Base-by-base conservation (phyloP, 345 rosid species). In the Turritis glabra region DNA sequence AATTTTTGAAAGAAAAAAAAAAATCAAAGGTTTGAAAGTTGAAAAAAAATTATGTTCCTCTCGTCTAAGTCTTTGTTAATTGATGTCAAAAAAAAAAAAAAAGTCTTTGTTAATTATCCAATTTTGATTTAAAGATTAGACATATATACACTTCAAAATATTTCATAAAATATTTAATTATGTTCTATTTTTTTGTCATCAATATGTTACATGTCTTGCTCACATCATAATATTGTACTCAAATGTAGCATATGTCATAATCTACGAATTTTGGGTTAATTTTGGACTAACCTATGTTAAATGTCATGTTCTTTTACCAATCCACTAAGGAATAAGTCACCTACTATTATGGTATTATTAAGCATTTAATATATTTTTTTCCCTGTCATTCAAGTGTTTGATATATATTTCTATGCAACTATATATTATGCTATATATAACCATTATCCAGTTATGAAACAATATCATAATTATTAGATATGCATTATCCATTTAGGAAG, bases 401-500 rank as follows among this genome's bases (percentile, higher is more conserved):
- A 41, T 27, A 62, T 32, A 41, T 25, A 61, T 37, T 26, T 38
- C 0, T 17, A 51, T 37, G 41, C 6, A 44, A 23, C 3, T 54
- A 13, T 17, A 52, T 55, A 23, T 52, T 50, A 52, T 41, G 43
- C 15, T 21, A 21, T 56, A 41, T 5, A 43, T 23, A 64, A 44
- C 9, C 46, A 54, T 55, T 29, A 43, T 67, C 73, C 78, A 26
- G 43, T 66, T 74, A 35, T 35, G 18, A 74, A 66, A 50, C 60
- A 47, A 67, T 21, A 57, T 27, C n/a, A 26, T 47, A 43, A 73
- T 32, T n/a, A 35, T 29, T 44, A 74, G n/a, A 58, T 59, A 21
- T 51, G 64, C 44, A 55, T 77, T 63, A 63, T 77, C 72, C 67
- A 47, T 37, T 77, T 15, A 77, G 38, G 37, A 71, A 70, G 76